Conservation (phyloP, 2,329 filamentous ascomycete species). For the Fusarium euwallaceae region DNA sequence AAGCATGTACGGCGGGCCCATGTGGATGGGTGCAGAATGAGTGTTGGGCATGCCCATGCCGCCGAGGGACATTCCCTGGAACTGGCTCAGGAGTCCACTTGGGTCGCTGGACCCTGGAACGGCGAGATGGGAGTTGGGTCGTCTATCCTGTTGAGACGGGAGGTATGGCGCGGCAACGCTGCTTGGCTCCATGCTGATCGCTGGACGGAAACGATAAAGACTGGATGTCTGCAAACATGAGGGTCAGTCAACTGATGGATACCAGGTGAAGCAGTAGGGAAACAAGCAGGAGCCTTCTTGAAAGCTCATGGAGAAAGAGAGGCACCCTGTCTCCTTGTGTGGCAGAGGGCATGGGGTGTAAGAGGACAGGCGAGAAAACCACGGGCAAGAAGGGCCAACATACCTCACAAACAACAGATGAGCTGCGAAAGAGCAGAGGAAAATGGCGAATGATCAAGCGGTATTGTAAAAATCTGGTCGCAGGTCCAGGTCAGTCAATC, state of each 20-base stretch:
- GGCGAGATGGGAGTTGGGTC: constrained; percentile 48
- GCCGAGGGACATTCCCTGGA: constrained; percentile 55
- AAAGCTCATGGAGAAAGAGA: background rate
- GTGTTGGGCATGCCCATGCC: constrained; percentile 51
- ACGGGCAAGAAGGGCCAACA: constrained; percentile 10
- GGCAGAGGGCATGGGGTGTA: background rate
- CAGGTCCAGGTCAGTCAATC: constrained; percentile 1
- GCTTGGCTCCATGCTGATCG: constrained; percentile 53
- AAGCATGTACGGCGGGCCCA: constrained; percentile 54
- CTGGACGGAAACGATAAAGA: constrained; percentile 53
- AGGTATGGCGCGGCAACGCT: constrained; percentile 50
- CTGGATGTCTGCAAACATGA: constrained; percentile 41
- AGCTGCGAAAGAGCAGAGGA: constrained; percentile 46
- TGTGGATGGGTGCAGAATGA: constrained; percentile 51
- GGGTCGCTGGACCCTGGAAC: constrained; percentile 50
- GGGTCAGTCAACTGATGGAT: constrained; percentile 3
- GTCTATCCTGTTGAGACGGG: constrained; percentile 47
- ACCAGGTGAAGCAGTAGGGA: background rate
- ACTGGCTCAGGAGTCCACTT: constrained; percentile 51
- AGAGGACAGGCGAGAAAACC: background rate
- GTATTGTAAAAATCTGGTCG: constrained; percentile 48
- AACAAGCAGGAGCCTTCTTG: background rate
- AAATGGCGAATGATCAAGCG: constrained; percentile 49
- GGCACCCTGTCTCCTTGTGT: background rate
- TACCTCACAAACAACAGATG: constrained; percentile 53